These are phyloP conservation scores for Pythium scleroteichum DNA, from an alignment of 352 stramenopile genomes.

Conservation along the genomic window DNA sequence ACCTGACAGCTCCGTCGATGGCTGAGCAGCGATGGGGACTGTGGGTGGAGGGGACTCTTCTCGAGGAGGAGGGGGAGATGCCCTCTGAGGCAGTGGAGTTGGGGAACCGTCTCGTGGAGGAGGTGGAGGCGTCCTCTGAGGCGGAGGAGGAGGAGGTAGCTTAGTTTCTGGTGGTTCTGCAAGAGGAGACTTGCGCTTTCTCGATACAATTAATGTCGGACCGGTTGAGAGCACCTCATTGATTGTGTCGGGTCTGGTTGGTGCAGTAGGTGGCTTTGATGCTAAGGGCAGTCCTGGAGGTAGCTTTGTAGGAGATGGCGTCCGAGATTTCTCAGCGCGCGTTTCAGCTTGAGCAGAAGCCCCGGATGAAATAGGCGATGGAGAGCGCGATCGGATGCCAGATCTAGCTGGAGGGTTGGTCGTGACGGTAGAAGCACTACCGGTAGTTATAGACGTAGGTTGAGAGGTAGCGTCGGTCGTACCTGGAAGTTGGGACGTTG, in stretches of 20 bases:
- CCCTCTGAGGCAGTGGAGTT: no score
- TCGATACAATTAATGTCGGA: neutral
- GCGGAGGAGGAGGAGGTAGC: neutral
- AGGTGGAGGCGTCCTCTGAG: neutral
- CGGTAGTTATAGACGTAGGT: no score
- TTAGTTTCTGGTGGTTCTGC: neutral
- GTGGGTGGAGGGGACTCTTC: neutral
- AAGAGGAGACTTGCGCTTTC: slow-evolving; percentile 7
- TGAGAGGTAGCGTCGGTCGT: no score
- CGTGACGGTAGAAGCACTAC: neutral
- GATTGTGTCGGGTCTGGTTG: neutral
- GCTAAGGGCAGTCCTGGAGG: neutral
- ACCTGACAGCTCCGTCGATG: neutral
- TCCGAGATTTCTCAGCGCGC: neutral
- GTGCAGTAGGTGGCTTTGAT: neutral
- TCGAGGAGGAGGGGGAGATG: neutral
- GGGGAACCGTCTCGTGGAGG: neutral
- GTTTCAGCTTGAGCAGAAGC: neutral
- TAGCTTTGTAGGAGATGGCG: slow-evolving; percentile 1
- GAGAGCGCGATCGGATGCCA: neutral
- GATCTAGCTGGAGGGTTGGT: neutral
- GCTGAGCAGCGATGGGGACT: no score
- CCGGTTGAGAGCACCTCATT: neutral
- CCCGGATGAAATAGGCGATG: neutral
- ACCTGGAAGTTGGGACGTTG: no score